Evolutionary conservation across 805 yeast species (phyloP), one percentile per base, ranked within the genome.

Genomic region (Naumovozyma dairenensis): DNA sequence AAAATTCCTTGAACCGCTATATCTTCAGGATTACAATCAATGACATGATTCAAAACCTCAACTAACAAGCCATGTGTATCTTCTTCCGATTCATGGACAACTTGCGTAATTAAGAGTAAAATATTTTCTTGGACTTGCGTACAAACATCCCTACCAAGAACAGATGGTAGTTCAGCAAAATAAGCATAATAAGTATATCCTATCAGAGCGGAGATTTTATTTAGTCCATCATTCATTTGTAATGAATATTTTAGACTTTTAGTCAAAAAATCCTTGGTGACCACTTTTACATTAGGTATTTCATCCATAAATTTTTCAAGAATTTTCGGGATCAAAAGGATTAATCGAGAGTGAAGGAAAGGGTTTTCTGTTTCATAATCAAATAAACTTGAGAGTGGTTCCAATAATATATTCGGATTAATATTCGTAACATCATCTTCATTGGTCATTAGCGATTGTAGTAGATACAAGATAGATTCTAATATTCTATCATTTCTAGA

Each of bases 51-150:
- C n/a, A 82, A 55, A 0, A 80, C 70, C 51, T 86, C 95, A 9
- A 82, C 66, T 27, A 87, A 56, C 30, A 80, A 66, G 1, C 86
- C 72, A 22, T 81, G 74, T 0, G 94, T 71, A 47, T 87, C 97
- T 29, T 84, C 95, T 29, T 76, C 81, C 0, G 92, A 71, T 1
- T 73, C 79, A 1, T 67, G 70, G 3, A 69, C 49, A 7, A 89
- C 54, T 2, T 66, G 53, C 3, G 53, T 48, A 8, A 77, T 65
- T 0, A 72, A 41, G 1, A 43, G 29, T 24, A 71, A 49, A 8
- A 63, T 42, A 3, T 42, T 41, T 5, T 36, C 31, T 38, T 55
- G 58, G 7, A 45, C 28, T 7, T 38, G 22, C 20, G 45, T 43
- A 19, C 51, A 44, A 6, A 35, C 29, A 12, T 35, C 39, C 5